Conservation (phyloP, 352 stramenopile species). For the Globisporangium spiculum region DNA sequence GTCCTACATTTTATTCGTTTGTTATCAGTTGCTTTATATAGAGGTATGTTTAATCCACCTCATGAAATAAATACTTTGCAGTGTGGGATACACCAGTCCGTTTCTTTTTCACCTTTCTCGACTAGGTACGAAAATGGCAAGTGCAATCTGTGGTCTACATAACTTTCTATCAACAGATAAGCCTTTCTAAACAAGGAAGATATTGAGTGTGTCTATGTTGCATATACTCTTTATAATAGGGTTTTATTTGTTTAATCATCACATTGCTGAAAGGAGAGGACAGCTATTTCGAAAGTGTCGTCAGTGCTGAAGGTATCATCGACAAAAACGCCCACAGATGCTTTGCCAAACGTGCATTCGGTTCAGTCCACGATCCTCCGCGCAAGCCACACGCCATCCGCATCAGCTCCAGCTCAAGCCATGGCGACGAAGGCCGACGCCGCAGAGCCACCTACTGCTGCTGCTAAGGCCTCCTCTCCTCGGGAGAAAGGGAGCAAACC, state of each 20-base stretch:
- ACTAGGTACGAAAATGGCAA: not conserved
- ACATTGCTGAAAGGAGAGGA: not conserved
- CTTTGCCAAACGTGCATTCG: not conserved
- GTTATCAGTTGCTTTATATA: no score
- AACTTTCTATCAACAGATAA: no score
- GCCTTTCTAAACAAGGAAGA: not conserved
- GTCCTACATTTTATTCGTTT: no score
- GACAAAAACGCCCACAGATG: not conserved
- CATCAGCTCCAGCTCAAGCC: not conserved
- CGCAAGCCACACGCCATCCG: not conserved
- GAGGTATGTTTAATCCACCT: no score
- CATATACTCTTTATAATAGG: not conserved
- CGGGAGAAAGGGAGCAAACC: not conserved
- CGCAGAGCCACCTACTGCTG: not conserved
- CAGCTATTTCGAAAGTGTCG: not conserved
- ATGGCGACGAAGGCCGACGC: constrained; percentile 1
- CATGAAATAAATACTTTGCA: not conserved
- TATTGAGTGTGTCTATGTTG: not conserved
- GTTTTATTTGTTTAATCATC: not conserved
- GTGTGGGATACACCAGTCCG: not conserved
- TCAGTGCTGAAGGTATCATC: constrained; percentile 10
- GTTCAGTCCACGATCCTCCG: constrained; percentile 1
- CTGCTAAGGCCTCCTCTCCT: not conserved
- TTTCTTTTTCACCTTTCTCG: not conserved
- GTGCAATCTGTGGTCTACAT: not conserved